Base-by-base conservation (phyloP, 73 alveolate species). In the Halteria grandinella region DNA sequence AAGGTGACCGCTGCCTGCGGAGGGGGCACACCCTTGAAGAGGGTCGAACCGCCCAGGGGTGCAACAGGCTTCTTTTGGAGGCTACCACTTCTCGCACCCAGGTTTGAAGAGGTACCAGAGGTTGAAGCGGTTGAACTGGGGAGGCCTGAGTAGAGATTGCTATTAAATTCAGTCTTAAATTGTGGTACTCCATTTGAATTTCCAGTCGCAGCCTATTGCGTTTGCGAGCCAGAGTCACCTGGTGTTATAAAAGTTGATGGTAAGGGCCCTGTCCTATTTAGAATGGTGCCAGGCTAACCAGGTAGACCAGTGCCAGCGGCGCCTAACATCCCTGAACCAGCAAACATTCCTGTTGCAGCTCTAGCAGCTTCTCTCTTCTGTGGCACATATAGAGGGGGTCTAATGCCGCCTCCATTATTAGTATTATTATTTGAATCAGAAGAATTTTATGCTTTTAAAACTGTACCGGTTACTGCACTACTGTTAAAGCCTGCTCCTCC, bases 401-500 rank as follows among this genome's bases (percentile, higher is more conserved):
- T 57, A 18, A 57, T 57, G 5, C 55, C 55, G 50, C 50, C 50
- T 11, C 74, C 74, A 29, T 54, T 54, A 29, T 33, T 57, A 18
- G 36, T 57, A 7, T 33, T 18, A 29, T 39, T 39, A 7, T 5
- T 57, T 39, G 50, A 39, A 27, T 3, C n/a, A 33, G 47, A 7
- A 11, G 31, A 51, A 57, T 57, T 57, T 29, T 57, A 57, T 28
- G 36, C 36, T 28, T 51, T 57, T 21, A 51, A 33, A 27, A 57
- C 10, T 29, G 17, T 17, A 31, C 33, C 33, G 14, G 37, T 31
- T 12, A 54, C 54, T 11, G 69, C 69, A 5, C 14, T 20, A 32
- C 74, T 57, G 23, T 33, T 57, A 25, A 57, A 57, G 3, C 74
- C 74, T 11, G 74, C 74, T 17, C 74, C 74, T 3, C 74, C 74